Evolutionary conservation across 148 eudicot species (phyloP), one percentile per base, ranked within the genome.

Genomic region (Fallopia convolvulus): DNA sequence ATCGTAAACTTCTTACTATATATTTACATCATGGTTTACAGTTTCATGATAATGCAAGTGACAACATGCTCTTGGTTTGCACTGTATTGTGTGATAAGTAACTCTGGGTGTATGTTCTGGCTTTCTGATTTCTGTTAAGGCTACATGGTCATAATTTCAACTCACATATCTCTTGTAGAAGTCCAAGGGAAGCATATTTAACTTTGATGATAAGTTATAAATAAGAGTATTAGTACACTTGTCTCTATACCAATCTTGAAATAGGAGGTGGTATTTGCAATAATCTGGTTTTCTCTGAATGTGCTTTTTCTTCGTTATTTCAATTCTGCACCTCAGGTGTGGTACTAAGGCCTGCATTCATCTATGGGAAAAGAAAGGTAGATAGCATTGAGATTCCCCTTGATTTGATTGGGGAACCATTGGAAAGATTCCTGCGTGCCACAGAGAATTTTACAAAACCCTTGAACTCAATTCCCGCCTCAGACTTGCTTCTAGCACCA

Each of bases 381-480:
- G 99, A 93, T 72, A 89, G 97, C 46, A 88, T 87, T 58, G 97
- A 95, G 85, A 85, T 95, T 78, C 99, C 99, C 47, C 89, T 95
- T 15, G 91, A 95, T 79, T 79, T 92, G 80, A 78, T 95, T 6
- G 97, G 97, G n/a, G 87, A 89, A 80, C 99, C 99, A 23, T 33
- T 88, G 75, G 99, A 95, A 77, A 95, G 77, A 72, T 32, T 95
- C 80, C 84, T 95, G 50, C 61, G 46, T 61, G 91, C 93, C 50
- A 84, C 89, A 1, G 90, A 88, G 74, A 92, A 82, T 81, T 82
- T 95, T 58, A 90, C 85, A 56, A 84, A 78, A 70, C 99, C 99
- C 9, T 76, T 95, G 81, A 92, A 41, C 65, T 82, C 91, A 48
- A 88, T 95, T 65, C 99, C 97, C 8, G 97, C 90, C 36, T 95